Evolutionary conservation across 1,284 basidiomycete species (phyloP), one percentile per base, ranked within the genome.

Genomic region (Sporisorium reilianum): DNA sequence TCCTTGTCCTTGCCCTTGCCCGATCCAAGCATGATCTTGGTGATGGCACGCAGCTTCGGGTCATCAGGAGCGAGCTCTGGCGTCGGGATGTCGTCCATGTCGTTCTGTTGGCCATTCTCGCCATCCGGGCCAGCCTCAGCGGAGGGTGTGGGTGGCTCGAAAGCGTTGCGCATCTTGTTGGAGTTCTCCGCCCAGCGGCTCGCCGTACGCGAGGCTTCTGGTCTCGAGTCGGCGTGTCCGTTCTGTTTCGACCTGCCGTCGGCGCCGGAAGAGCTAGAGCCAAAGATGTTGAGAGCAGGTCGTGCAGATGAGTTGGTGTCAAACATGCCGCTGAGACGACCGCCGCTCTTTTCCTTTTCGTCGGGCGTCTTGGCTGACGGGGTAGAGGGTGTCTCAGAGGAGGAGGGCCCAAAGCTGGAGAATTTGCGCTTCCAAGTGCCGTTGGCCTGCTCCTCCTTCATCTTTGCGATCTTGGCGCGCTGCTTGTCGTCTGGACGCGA

Each of bases 401-500:
- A 40, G n/a, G 36, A 50, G 5, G 48, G 42, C 2, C 51, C 55
- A n/a, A 74, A 74, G 55, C 54, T 61, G 38, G 71, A 74, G 46
- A 74, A 62, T 28, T 62, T 62, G 26, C 64, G 63, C 12, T 59
- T 75, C 65, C 64, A 68, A 14, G 63, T 66, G 38, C 67, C 67
- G 12, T 45, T 36, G 5, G 53, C 59, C 30, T 74, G 65, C 38
- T 75, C 62, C 22, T 76, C 73, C 46, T 75, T 78, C 65, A 71
- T 64, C 46, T 77, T 75, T 54, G 68, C 74, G 23, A 80, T 71
- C 50, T 78, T 79, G 49, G 73, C 66, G 30, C 79, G 70, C 41
- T 80, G 79, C 52, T 52, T 64, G 40, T 79, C 75, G 42, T 79
- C 67, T 1, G 79, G 79, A 38, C 77, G 69, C 12, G 69, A 74